Base-by-base conservation (phyloP, 2,329 filamentous ascomycete genomes). In the Neobulgaria alba region DNA sequence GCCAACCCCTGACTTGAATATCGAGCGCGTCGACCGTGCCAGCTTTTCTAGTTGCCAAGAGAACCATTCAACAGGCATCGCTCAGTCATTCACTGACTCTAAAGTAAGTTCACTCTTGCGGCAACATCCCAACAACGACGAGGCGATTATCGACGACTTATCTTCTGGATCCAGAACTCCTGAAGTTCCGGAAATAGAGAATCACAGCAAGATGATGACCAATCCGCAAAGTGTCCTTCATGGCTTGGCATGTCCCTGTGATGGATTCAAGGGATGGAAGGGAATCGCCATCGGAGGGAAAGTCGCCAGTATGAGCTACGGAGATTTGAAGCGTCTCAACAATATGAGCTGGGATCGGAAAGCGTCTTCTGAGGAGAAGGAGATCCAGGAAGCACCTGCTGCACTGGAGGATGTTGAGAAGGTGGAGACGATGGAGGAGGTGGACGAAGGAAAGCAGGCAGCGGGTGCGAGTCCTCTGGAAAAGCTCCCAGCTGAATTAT, bases 401-500 rank as follows among this genome's bases (percentile, higher is more conserved):
- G 23, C 7, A 26, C 23, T 26, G 12, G 7, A 26, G 23, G 7
- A 12, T 7, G 12, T 23, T 12, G 8, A 31, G 9, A 17, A 15
- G 34, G 12, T 41, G n/a, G 36, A 44, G 36, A 16, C 21, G 17
- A 17, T 14, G 34, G 12, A 39, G n/a, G 36, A 44, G 36, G 14
- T 23, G 17, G 37, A 51, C 49, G 57, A 41, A 50, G 60, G 45
- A 55, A 59, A 47, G 42, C 42, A 44, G 42, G 21, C 52, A 16
- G 61, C 68, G n/a, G 73, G 75, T 42, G 57, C 66, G 16, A 49
- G 47, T 19, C 29, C 18, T 10, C 30, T 49, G 16, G 47, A 49
- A 21, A n/a, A 15, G 30, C 68, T 89, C 5, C 83, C 83, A 0
- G 68, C 73, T 38, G 83, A 88, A 63, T 67, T 88, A 49, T 71